Base-by-base conservation (phyloP, 306 rosid genomes). In the Alnus glutinosa region DNA sequence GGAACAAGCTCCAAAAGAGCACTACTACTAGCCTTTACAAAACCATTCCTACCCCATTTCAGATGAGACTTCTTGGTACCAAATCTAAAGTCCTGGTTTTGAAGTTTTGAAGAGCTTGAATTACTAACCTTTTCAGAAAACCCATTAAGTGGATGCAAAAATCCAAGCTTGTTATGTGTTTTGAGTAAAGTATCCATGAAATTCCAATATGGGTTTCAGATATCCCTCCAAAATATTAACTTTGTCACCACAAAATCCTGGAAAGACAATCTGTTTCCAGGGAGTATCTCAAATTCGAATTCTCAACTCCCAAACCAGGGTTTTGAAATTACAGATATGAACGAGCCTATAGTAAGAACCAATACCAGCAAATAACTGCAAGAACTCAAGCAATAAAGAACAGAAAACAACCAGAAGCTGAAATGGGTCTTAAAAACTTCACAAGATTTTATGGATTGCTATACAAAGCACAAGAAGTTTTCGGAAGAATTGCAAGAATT, bases 1-100 rank as follows among this genome's bases (percentile, higher is more conserved):
- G 99, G 99, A 76, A 95, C 99, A 82, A 95, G 99, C 81, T 95
- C 99, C 76, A 91, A 68, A 77, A 95, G 94, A 81, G 94, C 86
- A 87, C 85, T 79, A 63, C 92, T 81, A 39, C 85, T 83, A 63
- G 89, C 95, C 85, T 87, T 85, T 58, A 85, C 85, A 82, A 71
- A 74, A 67, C 80, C 78, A 85, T 77, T 73, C 70, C 75, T 76
- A 85, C 87, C 82, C 89, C 83, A 82, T 75, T 79, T 90, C 83
- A 76, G 12, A 58, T 61, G 77, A 28, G 87, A 70, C 79, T 85
- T 95, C 76, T 84, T 86, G 18, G 79, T 81, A 39, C 92, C 92
- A 88, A 86, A 89, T 82, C 91, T 87, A 57, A 91, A 73, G 63
- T 92, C 92, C 57, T 83, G 95, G 68, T 58, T 80, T 67, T 85